These are phyloP conservation scores for Tremellales sp. DNA, from an alignment of 1,284 basidiomycete species.

Conservation along the genomic window DNA sequence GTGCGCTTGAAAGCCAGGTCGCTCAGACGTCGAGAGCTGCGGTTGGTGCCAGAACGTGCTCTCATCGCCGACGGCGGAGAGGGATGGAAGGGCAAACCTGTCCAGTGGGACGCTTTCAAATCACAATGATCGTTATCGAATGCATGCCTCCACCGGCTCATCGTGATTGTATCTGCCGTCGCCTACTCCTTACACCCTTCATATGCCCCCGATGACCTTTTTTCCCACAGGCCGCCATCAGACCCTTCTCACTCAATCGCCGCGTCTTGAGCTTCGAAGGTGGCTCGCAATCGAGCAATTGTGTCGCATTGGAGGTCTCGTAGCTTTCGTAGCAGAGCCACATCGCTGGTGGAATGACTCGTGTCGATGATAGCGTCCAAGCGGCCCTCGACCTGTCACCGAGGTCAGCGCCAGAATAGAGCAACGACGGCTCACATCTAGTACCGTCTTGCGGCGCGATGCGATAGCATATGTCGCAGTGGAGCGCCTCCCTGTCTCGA, in stretches of 20 bases:
- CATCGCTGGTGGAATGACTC: background rate
- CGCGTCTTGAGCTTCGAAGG: background rate
- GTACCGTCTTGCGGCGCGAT: constrained; percentile 11
- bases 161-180: no score
- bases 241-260: no score
- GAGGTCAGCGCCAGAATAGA: background rate
- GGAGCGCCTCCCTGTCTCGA: constrained; percentile 4
- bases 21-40: constrained; percentile 76
- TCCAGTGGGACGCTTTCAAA: no score
- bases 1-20: constrained; percentile 63
- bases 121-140: no score
- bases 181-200: no score
- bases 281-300: background rate
- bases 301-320: constrained; percentile 3
- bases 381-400: background rate
- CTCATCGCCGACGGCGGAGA: constrained; percentile 28
- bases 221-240: no score
- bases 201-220: no score
- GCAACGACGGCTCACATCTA: constrained; percentile 10
- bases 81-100: constrained; percentile 32
- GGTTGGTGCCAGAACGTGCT: constrained; percentile 67
- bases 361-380: background rate
- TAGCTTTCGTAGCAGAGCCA: background rate
- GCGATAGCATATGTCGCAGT: constrained; percentile 7
- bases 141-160: no score